phyloP scores from a whole-genome alignment of 2,329 filamentous ascomycete genomes.

The Pezicula rhizophila region DNA sequence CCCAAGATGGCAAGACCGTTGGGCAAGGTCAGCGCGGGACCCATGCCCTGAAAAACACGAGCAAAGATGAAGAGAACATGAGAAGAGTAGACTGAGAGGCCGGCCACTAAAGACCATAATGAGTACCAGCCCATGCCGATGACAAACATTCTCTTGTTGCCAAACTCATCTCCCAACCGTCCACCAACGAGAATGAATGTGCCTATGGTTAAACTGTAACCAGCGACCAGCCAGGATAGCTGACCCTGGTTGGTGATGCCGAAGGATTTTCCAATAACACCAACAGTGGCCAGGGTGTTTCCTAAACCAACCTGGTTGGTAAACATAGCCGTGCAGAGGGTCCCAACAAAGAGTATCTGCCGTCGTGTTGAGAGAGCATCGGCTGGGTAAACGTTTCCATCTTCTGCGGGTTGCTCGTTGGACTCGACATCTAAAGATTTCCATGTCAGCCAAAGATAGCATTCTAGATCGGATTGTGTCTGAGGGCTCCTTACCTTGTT shows the following conservation, averaged over 20 bases:
- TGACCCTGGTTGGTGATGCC: constrained; percentile 34
- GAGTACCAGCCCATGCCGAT: constrained; percentile 32
- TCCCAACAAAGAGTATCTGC: constrained; percentile 5
- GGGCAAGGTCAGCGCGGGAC: constrained; percentile 56
- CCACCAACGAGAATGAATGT: constrained; percentile 53
- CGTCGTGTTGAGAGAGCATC: constrained; percentile 4
- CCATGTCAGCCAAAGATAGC: background rate
- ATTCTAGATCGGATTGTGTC: background rate
- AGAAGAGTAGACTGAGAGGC: constrained; percentile 13
- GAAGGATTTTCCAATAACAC: constrained; percentile 41
- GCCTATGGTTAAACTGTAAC: constrained; percentile 49
- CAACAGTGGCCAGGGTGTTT: constrained; percentile 39
- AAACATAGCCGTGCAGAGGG: constrained; percentile 9
- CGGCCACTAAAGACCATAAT: constrained; percentile 13
- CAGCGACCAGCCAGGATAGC: constrained; percentile 51
- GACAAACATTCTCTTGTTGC: constrained; percentile 49
- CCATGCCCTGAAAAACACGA: constrained; percentile 51
- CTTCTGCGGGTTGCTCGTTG: background rate
- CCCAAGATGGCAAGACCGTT: constrained; percentile 60
- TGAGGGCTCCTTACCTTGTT: background rate
- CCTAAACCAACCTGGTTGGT: constrained; percentile 35
- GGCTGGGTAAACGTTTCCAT: constrained; percentile 3
- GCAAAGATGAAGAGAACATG: constrained; percentile 36
- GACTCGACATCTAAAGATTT: background rate
- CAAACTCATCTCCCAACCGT: constrained; percentile 51